Conservation (phyloP, 441 rosid genomes). For the Bocquillonia castaneifolia region DNA sequence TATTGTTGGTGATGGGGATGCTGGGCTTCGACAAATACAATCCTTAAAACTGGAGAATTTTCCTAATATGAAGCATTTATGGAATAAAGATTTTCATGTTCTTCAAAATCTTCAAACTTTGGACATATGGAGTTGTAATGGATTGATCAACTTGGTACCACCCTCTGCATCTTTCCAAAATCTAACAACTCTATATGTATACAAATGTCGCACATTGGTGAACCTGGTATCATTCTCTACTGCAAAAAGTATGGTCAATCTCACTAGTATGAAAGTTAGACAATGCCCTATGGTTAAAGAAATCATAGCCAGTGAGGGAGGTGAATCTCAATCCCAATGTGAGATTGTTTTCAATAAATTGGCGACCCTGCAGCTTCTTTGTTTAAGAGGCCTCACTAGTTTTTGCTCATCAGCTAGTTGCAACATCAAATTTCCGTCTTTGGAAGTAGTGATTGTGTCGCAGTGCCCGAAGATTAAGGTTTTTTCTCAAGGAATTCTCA, state of each 20-base stretch:
- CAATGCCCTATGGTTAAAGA: slow-evolving; percentile 2
- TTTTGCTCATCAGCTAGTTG: slow-evolving; percentile 18
- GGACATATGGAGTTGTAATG: neutral
- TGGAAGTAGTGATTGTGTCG: neutral
- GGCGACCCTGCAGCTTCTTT: neutral
- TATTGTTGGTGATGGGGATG: neutral
- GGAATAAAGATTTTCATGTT: neutral
- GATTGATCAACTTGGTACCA: slow-evolving; percentile 10
- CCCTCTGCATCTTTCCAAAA: slow-evolving; percentile 8
- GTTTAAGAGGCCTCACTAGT: slow-evolving; percentile 18
- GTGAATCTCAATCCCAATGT: neutral
- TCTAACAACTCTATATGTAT: slow-evolving; percentile 6
- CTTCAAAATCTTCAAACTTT: slow-evolving; percentile 3
- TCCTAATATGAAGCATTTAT: neutral
- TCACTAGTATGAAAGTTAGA: slow-evolving; percentile 5
- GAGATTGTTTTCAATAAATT: slow-evolving; percentile 19
- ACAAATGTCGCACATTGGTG: neutral
- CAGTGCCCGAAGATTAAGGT: slow-evolving; percentile 25
- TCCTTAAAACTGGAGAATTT: neutral
- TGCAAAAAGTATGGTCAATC: slow-evolving; percentile 15
- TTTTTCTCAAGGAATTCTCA: slow-evolving; percentile 9
- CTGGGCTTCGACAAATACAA: neutral
- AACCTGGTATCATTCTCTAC: slow-evolving; percentile 15
- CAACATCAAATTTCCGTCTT: slow-evolving; percentile 21
- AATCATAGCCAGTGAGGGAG: slow-evolving; percentile 11